Conservation (phyloP, 1,284 basidiomycete species). For the Ganoderma sinense region DNA sequence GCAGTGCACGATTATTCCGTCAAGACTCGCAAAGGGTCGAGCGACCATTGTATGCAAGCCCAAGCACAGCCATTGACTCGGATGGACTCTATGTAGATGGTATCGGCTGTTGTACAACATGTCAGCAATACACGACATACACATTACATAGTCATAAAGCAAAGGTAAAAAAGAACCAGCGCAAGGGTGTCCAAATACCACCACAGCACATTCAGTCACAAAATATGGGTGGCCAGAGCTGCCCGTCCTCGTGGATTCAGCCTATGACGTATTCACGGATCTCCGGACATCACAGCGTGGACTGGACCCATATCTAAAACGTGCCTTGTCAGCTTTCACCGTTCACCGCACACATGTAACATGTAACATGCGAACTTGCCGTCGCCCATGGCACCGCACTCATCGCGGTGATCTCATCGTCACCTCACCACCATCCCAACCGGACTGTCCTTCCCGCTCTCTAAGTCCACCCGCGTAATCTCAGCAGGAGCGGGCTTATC, state of each 20-base stretch:
- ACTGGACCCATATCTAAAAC: background rate
- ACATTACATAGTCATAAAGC: conserved; percentile 1
- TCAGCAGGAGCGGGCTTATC: background rate
- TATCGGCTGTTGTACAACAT: background rate
- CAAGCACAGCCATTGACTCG: background rate
- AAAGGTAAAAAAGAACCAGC: background rate
- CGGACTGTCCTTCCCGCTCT: background rate
- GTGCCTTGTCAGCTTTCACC: background rate
- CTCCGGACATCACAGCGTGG: background rate
- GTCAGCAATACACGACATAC: background rate
- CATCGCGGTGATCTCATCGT: background rate
- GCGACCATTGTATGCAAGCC: too few relatives aligned
- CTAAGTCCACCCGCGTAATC: background rate
- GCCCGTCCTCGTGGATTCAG: background rate
- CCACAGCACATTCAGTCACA: background rate
- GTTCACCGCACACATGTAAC: background rate
- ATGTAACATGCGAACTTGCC: background rate
- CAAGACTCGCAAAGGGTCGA: background rate
- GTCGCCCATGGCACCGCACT: background rate
- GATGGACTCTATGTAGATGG: background rate
- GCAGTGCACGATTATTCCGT: too few relatives aligned
- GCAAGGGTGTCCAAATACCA: background rate
- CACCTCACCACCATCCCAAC: background rate
- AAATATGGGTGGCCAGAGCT: background rate
- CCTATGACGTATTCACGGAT: background rate